Evolutionary conservation across 2,329 filamentous ascomycete genomes (phyloP).

Genomic region (Thelonectria olida): DNA sequence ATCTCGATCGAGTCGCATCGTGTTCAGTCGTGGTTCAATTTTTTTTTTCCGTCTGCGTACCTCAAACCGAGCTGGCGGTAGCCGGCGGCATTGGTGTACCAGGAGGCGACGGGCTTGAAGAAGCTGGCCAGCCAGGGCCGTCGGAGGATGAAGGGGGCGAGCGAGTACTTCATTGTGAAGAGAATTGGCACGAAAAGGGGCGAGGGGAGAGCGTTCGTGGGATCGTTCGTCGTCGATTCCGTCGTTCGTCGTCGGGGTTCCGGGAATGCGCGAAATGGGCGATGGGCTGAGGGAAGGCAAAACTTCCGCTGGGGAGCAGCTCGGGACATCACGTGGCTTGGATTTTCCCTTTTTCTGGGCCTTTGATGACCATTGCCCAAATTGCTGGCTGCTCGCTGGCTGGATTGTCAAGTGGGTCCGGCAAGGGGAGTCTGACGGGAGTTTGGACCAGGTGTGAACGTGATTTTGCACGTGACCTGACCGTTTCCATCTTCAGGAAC

Average conservation of each 20-base stretch:
- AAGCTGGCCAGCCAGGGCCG: slow-evolving; percentile 84
- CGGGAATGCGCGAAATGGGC: slow-evolving; percentile 47
- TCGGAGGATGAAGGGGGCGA: slow-evolving; percentile 79
- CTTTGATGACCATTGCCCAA: slow-evolving; percentile 41
- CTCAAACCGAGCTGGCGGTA: slow-evolving; percentile 93
- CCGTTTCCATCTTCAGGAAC: not conserved
- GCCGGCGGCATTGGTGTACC: slow-evolving; percentile 89
- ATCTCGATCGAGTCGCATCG: slow-evolving; percentile 12
- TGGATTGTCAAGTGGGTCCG: not conserved
- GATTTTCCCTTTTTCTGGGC: not conserved
- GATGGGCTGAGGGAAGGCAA: slow-evolving; percentile 44
- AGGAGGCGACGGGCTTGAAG: slow-evolving; percentile 83
- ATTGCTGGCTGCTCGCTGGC: slow-evolving; percentile 32
- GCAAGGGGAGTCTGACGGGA: not conserved
- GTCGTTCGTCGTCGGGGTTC: slow-evolving; percentile 36
- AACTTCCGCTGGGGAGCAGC: slow-evolving; percentile 39
- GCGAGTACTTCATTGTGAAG: slow-evolving; percentile 73
- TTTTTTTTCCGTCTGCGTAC: slow-evolving; percentile 59
- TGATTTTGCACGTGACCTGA: slow-evolving; percentile 21
- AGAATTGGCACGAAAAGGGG: slow-evolving; percentile 39
- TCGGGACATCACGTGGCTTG: slow-evolving; percentile 45
- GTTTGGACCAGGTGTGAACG: not conserved
- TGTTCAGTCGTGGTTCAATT: slow-evolving; percentile 5
- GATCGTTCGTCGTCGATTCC: slow-evolving; percentile 20
- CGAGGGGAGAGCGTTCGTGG: slow-evolving; percentile 16